A percentile compares a stretch with the other conserved stretches of the same genome.
Conservation (phyloP, 164 flowering plant species). For the Amborella trichopoda region DNA sequence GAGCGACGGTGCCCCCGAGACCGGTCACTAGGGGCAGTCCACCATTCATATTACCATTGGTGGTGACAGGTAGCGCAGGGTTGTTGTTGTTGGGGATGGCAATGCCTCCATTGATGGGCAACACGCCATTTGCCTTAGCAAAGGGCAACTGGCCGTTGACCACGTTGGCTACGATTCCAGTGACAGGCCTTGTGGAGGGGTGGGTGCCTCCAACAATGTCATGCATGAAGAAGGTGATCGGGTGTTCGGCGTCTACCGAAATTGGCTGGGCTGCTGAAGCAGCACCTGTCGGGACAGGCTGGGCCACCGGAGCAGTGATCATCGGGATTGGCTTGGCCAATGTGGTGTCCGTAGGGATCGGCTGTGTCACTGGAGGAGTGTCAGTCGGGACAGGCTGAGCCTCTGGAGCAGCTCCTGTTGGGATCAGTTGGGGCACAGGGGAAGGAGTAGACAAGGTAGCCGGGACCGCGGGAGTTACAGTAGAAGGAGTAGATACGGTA, state of each 20-base stretch:
- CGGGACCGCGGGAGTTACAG: too few species aligned
- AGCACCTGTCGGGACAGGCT: too few species aligned
- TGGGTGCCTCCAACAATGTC: slow-evolving; percentile 34
- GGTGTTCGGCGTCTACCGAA: slow-evolving; percentile 9
- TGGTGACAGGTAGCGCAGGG: slow-evolving; percentile 14
- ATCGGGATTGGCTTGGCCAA: too few species aligned
- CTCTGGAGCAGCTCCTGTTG: too few species aligned
- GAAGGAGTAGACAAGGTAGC: too few species aligned
- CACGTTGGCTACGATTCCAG: slow-evolving; percentile 46
- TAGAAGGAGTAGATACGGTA: too few species aligned
- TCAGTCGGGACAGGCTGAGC: too few species aligned
- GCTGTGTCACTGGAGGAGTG: too few species aligned
- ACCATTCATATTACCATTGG: slow-evolving; percentile 16
- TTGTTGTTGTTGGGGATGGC: slow-evolving; percentile 35
- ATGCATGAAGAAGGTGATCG: slow-evolving; percentile 38
- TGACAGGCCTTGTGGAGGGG: slow-evolving; percentile 48
- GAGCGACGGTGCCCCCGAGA: slow-evolving; percentile 11
- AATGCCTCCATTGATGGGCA: slow-evolving; percentile 38
- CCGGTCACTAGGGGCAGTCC: slow-evolving; percentile 21
- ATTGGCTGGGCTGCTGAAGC: slow-evolving; percentile 2
- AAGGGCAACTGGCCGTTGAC: slow-evolving; percentile 60
- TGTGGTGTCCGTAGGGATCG: too few species aligned
- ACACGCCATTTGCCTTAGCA: slow-evolving; percentile 56
- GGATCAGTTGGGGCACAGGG: too few species aligned
- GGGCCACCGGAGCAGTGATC: too few species aligned